Conservation (phyloP, 208 protist genomes). For the Tritrichomonas foetus region DNA sequence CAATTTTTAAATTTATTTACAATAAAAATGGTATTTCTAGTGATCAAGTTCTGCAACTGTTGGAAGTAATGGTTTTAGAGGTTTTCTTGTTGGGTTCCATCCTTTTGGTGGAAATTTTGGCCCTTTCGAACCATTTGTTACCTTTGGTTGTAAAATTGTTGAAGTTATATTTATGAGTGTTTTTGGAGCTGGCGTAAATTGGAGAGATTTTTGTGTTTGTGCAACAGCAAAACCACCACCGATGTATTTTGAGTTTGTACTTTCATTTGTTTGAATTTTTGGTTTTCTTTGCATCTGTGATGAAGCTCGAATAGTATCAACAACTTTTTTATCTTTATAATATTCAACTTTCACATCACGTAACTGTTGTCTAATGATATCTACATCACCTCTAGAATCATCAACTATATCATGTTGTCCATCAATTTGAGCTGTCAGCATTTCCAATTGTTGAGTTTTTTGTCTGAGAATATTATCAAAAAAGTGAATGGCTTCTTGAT, state of each 20-base stretch:
- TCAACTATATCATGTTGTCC: background rate
- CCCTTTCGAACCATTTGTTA: no score
- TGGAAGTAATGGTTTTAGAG: no score
- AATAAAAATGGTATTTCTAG: no score
- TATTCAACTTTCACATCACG: background rate
- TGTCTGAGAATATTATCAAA: background rate
- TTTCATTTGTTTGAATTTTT: background rate
- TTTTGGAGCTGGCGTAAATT: no score
- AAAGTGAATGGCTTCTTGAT: background rate
- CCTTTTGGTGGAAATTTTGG: no score
- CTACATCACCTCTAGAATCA: background rate
- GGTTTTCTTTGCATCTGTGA: background rate
- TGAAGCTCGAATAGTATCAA: background rate
- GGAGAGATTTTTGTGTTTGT: no score
- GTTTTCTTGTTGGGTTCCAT: no score
- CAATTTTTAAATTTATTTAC: no score
- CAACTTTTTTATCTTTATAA: background rate
- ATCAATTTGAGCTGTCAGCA: background rate
- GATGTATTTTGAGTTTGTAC: background rate
- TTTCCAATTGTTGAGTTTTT: background rate
- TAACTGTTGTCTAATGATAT: background rate
- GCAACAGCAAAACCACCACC: slow-evolving; percentile 6
- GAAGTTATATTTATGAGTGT: no score
- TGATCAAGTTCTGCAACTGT: no score
- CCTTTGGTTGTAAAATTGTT: no score